Conservation (phyloP, 2,329 filamentous ascomycete species). For the Penicillium sp. region DNA sequence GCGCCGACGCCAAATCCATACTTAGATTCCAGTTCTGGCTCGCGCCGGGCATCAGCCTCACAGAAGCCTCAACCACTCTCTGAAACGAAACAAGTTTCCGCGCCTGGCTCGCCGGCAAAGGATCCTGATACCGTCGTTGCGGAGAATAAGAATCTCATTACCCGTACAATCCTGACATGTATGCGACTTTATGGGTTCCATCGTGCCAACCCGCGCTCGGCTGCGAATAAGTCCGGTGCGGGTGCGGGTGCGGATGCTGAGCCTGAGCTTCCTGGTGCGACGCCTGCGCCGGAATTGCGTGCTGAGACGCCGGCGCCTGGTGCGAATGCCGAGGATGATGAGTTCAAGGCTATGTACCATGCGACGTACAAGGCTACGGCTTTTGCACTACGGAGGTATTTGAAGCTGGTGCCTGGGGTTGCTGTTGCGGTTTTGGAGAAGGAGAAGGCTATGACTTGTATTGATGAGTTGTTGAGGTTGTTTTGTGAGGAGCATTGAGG, state of each 20-base stretch:
- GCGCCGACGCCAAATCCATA: conserved; percentile 27
- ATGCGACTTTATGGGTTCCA: conserved; percentile 45
- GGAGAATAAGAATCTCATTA: conserved; percentile 42
- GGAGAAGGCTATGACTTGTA: conserved; percentile 40
- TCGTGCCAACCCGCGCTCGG: conserved; percentile 28
- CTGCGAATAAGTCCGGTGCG: conserved; percentile 15
- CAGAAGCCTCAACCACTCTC: conserved; percentile 15
- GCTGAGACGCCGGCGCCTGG: conserved; percentile 21
- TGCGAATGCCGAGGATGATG: conserved; percentile 37
- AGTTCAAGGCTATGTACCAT: conserved; percentile 45
- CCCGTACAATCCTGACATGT: conserved; percentile 43
- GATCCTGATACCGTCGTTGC: conserved; percentile 31
- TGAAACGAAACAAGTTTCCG: conserved; percentile 15
- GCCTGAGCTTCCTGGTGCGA: conserved; percentile 9
- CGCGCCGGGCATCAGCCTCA: conserved; percentile 10
- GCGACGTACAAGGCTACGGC: conserved; percentile 43
- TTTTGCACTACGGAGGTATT: conserved; percentile 42
- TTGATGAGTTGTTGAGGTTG: conserved; percentile 41
- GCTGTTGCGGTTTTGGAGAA: conserved; percentile 32
- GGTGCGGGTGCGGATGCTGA: conserved; percentile 11
- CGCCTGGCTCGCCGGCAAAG: conserved; percentile 24
- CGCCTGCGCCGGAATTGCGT: conserved; percentile 13
- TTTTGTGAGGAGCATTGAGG: conserved; percentile 40
- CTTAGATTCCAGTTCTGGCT: conserved; percentile 16
- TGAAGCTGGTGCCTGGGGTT: conserved; percentile 26